phyloP scores from a whole-genome alignment of 2,329 filamentous ascomycete species.

The Hypoxylon sp. region DNA sequence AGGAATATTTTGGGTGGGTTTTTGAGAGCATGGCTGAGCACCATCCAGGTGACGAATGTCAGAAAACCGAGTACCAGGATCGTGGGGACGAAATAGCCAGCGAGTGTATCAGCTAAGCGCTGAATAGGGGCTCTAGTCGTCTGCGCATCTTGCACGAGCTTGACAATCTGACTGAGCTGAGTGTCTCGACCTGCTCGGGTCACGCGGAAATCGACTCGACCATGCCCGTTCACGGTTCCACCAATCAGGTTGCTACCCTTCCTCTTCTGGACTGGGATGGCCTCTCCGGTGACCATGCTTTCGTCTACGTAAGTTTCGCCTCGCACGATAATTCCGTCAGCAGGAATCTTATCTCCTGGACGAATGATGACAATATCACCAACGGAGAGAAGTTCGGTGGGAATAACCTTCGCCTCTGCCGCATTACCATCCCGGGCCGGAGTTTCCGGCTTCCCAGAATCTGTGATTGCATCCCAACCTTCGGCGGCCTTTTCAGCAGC shows the following conservation, averaged over 20 bases:
- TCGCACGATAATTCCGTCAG: constrained; percentile 86
- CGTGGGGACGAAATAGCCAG: constrained; percentile 92
- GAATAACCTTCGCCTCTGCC: constrained; percentile 86
- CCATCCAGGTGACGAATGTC: constrained; percentile 94
- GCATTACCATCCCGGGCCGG: constrained; percentile 67
- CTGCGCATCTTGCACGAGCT: constrained; percentile 97
- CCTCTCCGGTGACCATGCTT: constrained; percentile 98
- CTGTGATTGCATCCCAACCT: constrained; percentile 70
- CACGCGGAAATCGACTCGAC: constrained; percentile 91
- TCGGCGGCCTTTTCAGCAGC: constrained; percentile 92
- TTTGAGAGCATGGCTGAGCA: constrained; percentile 86
- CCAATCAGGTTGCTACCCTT: constrained; percentile 86
- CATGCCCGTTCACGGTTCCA: constrained; percentile 94
- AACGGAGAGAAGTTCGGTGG: constrained; percentile 93
- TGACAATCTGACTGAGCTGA: constrained; percentile 97
- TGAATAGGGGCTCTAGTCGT: constrained; percentile 96
- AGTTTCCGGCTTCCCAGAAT: constrained; percentile 61
- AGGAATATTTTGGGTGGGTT: constrained; percentile 92
- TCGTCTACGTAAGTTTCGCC: constrained; percentile 96
- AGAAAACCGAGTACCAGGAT: constrained; percentile 86
- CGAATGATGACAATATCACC: constrained; percentile 93
- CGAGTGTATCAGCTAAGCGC: constrained; percentile 88
- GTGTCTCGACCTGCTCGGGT: constrained; percentile 94
- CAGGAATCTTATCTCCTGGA: constrained; percentile 96
- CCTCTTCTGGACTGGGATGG: constrained; percentile 92